phyloP scores from a whole-genome alignment of 1,284 basidiomycete species.

The Heliocybe sulcata region DNA sequence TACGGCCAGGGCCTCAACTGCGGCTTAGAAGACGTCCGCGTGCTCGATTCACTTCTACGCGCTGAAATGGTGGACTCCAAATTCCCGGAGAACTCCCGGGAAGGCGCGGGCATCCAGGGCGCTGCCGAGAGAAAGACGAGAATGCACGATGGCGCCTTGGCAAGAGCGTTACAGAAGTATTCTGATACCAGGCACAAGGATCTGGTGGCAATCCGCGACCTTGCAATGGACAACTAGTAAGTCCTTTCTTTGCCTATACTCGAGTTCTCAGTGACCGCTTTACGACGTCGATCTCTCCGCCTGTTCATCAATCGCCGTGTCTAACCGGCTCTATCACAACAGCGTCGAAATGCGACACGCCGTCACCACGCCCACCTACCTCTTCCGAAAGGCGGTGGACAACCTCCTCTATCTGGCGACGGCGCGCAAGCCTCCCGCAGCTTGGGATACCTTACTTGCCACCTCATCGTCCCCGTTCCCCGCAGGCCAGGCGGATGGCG shows the following conservation, averaged over 20 bases:
- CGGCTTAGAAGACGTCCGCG: conserved; percentile 93
- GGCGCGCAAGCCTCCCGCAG: conserved; percentile 35
- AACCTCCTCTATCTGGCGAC: conserved; percentile 62
- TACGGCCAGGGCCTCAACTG: conserved; percentile 98
- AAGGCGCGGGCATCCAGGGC: conserved; percentile 20
- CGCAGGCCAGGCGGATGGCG: conserved; percentile 38
- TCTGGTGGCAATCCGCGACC: conserved; percentile 82
- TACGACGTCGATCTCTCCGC: background rate
- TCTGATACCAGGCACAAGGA: conserved; percentile 80
- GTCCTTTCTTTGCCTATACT: conserved; percentile 25
- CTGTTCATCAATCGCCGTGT: background rate
- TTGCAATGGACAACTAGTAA: conserved; percentile 95
- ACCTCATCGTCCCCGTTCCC: conserved; percentile 39
- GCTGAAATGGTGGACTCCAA: conserved; percentile 51
- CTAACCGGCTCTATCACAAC: conserved; percentile 9
- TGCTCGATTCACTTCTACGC: conserved; percentile 74
- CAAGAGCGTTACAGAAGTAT: conserved; percentile 68
- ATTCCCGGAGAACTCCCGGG: conserved; percentile 16
- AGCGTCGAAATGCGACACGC: conserved; percentile 93
- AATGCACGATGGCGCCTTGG: conserved; percentile 48
- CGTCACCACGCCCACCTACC: conserved; percentile 79
- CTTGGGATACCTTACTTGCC: conserved; percentile 28
- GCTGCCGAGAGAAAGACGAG: conserved; percentile 24
- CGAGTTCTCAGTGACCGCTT: background rate
- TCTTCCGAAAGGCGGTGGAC: conserved; percentile 80